Evolutionary conservation across 345 rosid genomes (phyloP), one percentile per base, ranked within the genome.

Genomic region (Gossypium bickii): DNA sequence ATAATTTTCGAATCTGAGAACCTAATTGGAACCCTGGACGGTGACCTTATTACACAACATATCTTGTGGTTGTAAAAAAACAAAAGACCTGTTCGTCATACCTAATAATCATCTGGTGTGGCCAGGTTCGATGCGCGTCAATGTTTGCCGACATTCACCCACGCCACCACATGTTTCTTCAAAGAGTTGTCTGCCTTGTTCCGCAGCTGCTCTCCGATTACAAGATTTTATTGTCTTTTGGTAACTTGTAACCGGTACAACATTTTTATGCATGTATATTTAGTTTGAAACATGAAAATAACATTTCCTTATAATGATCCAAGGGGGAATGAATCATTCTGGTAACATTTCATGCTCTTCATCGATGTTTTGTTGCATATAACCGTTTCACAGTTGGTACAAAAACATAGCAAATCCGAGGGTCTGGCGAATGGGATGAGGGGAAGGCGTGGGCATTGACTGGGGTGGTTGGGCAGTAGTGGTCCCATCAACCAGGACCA

Each of bases 51-150:
- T 34, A 16, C 12, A 27, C 72, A 68, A 16, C 44, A 69, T 51
- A 25, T 43, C 45, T 18, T 59, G 60, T 49, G 67, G 72, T 43
- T 64, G 27, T 5, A 34, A 53, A 45, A 63, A 71, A 44, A 44
- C 10, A 3, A 11, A 58, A 25, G n/a, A 15, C 11, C 58, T 43
- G 63, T 67, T 34, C 58, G 11, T 67, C 1, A 61, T 9, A 11
- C 16, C 27, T 57, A 18, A 20, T n/a, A 52, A 52, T 51, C 56
- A 38, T 73, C 70, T 24, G 77, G 74, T 49, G 77, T 59, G 59
- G 59, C 13, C n/a, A 56, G 51, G 38, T 12, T 45, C 18, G 74
- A 51, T 18, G 53, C 20, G 2, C 25, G 16, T 58, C 3, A 15
- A 29, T 15, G 29, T 45, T 60, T 45, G 17, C 51, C 44, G 10